A percentile compares a stretch with the other conserved stretches of the same genome.
These are phyloP conservation scores for Nitzschia putrida DNA, from an alignment of 108 stramenopile species.

Conservation along the genomic window DNA sequence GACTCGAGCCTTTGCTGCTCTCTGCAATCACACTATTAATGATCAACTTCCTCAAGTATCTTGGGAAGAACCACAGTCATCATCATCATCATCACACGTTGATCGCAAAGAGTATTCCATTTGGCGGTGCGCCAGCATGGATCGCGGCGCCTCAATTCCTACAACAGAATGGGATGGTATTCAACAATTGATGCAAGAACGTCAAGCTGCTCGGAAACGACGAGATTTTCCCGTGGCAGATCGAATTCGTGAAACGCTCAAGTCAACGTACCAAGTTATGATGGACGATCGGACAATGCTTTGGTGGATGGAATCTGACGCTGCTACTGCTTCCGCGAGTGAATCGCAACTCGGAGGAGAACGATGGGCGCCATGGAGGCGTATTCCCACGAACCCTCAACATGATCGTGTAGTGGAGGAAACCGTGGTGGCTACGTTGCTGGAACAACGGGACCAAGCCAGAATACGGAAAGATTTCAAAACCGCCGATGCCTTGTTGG, in stretches of 20 bases:
- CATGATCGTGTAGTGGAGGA: constrained; percentile 79
- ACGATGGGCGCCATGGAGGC: constrained; percentile 63
- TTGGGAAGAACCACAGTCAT: too few relatives aligned
- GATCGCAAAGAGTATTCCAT: too few relatives aligned
- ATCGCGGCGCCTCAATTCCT: too few relatives aligned
- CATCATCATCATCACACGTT: too few relatives aligned
- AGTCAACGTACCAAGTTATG: constrained; percentile 66
- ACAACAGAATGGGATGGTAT: too few relatives aligned
- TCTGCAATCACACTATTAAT: too few relatives aligned
- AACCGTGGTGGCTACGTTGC: constrained; percentile 60
- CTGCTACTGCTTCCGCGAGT: too few relatives aligned
- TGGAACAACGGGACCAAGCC: constrained; percentile 76
- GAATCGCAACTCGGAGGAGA: too few relatives aligned
- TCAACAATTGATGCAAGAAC: constrained; percentile 43
- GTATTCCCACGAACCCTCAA: constrained; percentile 77
- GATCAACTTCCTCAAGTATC: too few relatives aligned
- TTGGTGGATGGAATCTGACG: constrained; percentile 79
- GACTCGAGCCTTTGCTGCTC: too few relatives aligned
- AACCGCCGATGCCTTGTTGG: constrained; percentile 70
- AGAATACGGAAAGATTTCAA: constrained; percentile 76
- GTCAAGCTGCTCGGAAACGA: constrained; percentile 64
- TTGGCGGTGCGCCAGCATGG: too few relatives aligned
- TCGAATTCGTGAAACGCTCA: constrained; percentile 67
- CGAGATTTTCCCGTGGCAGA: constrained; percentile 70
- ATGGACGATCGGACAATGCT: constrained; percentile 80